Conservation (phyloP, 495 filamentous ascomycete genomes). For the Lasiosphaeriaceae sp. region DNA sequence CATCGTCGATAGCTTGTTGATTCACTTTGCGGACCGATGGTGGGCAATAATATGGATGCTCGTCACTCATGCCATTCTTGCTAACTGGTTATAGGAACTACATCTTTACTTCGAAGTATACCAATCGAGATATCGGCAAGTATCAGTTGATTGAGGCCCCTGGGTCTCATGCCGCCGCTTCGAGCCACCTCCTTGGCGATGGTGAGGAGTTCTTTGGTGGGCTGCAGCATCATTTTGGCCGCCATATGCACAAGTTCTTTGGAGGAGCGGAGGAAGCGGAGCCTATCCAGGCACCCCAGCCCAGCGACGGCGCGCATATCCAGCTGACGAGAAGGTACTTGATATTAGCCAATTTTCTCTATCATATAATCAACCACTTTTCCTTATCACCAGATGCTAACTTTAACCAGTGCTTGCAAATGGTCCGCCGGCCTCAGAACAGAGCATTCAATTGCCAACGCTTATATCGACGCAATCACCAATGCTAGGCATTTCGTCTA, state of each 20-base stretch:
- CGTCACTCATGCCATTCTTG: neutral
- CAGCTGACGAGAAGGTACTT: slow-evolving; percentile 43
- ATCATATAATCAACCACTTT: too few species aligned
- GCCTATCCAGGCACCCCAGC: neutral
- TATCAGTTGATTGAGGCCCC: slow-evolving; percentile 53
- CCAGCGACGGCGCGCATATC: slow-evolving; percentile 26
- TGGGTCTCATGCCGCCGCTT: slow-evolving; percentile 8
- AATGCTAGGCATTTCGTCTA: slow-evolving; percentile 84
- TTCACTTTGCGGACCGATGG: slow-evolving; percentile 86
- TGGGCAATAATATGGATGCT: slow-evolving; percentile 11
- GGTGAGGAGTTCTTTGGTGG: slow-evolving; percentile 36
- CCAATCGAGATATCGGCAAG: slow-evolving; percentile 55
- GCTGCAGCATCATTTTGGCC: slow-evolving; percentile 45
- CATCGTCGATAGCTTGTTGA: slow-evolving; percentile 69
- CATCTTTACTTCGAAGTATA: slow-evolving; percentile 82
- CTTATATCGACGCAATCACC: slow-evolving; percentile 78
- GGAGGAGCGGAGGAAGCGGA: slow-evolving; percentile 22
- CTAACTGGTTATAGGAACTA: slow-evolving; percentile 57
- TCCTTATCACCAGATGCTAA: too few species aligned
- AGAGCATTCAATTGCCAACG: slow-evolving; percentile 86
- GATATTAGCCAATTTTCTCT: neutral
- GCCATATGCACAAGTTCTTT: slow-evolving; percentile 30
- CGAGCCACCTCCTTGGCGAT: slow-evolving; percentile 15
- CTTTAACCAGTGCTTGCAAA: slow-evolving; percentile 51
- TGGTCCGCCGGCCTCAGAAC: slow-evolving; percentile 68